phyloP scores from a whole-genome alignment of 495 filamentous ascomycete species.

The Aspergillus sparsus region DNA sequence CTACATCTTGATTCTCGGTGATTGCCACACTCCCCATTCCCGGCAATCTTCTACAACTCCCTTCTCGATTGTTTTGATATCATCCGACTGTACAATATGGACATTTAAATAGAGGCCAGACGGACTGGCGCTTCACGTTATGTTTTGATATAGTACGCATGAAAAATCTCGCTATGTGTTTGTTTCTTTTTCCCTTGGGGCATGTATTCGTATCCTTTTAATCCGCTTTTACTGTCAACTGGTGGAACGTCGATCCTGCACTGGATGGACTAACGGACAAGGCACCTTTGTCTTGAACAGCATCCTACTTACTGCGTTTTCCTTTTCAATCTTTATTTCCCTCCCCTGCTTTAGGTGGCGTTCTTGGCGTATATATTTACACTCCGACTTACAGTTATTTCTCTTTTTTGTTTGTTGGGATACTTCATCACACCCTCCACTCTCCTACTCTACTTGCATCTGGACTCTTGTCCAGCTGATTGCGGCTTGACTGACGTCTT shows the following conservation, averaged over 20 bases:
- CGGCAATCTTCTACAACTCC: constrained; percentile 13
- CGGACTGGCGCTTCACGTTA: constrained; percentile 39
- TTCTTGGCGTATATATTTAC: constrained; percentile 24
- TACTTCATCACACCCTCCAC: constrained; percentile 29
- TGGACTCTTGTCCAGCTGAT: constrained; percentile 27
- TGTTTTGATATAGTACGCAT: constrained; percentile 33
- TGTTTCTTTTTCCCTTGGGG: constrained; percentile 7
- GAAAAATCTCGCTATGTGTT: constrained; percentile 27
- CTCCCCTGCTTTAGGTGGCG: constrained; percentile 32
- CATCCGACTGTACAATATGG: constrained; percentile 47
- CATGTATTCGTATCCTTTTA: constrained; percentile 20
- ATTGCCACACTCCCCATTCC: constrained; percentile 21
- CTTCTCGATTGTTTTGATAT: constrained; percentile 36
- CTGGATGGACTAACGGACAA: neutral
- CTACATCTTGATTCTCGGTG: constrained; percentile 11
- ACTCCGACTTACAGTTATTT: too few species aligned
- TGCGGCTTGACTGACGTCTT: constrained; percentile 1
- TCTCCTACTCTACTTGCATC: constrained; percentile 35
- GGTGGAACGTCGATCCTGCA: constrained; percentile 9
- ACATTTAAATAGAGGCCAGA: constrained; percentile 41
- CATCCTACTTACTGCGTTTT: neutral
- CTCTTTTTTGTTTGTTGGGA: constrained; percentile 23
- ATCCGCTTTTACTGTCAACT: constrained; percentile 16
- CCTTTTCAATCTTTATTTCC: neutral
- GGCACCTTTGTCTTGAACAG: neutral